phyloP scores from a whole-genome alignment of 192 early-diverging fungal genomes.

The Gonapodya sp. region DNA sequence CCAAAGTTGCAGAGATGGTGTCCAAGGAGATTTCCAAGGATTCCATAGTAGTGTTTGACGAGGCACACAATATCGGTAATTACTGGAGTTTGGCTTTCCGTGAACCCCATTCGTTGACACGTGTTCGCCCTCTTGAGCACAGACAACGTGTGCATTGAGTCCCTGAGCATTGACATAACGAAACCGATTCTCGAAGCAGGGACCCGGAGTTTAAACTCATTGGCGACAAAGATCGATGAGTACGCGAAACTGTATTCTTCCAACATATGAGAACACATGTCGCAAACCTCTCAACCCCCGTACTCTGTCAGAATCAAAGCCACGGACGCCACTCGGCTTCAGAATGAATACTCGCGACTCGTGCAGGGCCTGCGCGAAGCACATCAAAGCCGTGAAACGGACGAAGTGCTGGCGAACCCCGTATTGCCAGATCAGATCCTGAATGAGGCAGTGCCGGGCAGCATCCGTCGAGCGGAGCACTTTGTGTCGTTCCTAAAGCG shows the following conservation, averaged over 20 bases:
- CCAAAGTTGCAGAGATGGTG: conserved; percentile 96
- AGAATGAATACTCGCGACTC: conserved; percentile 78
- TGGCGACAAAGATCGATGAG: conserved; percentile 64
- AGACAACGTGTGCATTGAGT: conserved; percentile 99
- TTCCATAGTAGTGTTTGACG: conserved; percentile 98
- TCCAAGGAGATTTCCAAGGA: conserved; percentile 91
- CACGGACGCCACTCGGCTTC: conserved; percentile 78
- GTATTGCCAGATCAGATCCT: conserved; percentile 88
- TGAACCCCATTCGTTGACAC: not conserved
- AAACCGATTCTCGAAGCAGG: conserved; percentile 83
- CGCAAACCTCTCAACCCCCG: not conserved
- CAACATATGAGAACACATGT: not conserved
- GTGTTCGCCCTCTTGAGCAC: not conserved
- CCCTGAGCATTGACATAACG: conserved; percentile 88
- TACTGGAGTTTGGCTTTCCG: not conserved
- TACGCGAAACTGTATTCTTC: conserved; percentile 21
- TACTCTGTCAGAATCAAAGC: conserved; percentile 55
- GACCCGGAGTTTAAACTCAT: conserved; percentile 60
- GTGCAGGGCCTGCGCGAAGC: conserved; percentile 78
- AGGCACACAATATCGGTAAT: conserved; percentile 96
- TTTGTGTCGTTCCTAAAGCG: conserved; percentile 94
- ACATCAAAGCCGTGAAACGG: conserved; percentile 64
- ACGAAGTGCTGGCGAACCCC: conserved; percentile 86
- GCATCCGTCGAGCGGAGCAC: conserved; percentile 95
- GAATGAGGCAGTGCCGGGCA: conserved; percentile 89